Percentiles rank a stretch among this genome's conserved stretches.
These are phyloP conservation scores for Thyridium curvatum DNA, from an alignment of 2,329 filamentous ascomycete species.

Conservation along the genomic window DNA sequence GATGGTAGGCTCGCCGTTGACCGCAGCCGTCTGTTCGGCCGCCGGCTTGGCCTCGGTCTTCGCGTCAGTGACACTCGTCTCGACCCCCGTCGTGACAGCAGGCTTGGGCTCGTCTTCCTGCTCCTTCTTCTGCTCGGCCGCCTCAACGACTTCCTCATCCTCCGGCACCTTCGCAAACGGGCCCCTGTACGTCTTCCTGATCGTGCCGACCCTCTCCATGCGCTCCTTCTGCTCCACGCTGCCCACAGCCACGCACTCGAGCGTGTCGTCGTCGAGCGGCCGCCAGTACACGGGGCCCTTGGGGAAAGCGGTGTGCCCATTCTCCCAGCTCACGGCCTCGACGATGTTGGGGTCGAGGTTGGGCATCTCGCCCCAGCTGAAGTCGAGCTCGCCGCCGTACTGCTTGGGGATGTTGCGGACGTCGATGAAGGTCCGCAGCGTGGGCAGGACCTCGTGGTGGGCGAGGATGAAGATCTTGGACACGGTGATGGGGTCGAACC, in stretches of 20 bases:
- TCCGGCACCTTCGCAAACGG: slow-evolving; percentile 14
- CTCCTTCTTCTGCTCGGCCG: slow-evolving; percentile 5
- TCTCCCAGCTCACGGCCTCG: slow-evolving; percentile 44
- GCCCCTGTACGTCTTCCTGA: slow-evolving; percentile 34
- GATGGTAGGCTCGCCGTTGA: slow-evolving; percentile 3
- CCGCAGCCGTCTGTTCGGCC: slow-evolving; percentile 1
- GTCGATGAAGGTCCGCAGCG: slow-evolving; percentile 77
- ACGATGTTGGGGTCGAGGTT: slow-evolving; percentile 60
- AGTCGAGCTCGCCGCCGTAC: slow-evolving; percentile 85
- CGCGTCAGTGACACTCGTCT: slow-evolving; percentile 1
- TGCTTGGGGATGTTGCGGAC: slow-evolving; percentile 76
- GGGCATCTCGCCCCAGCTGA: slow-evolving; percentile 69
- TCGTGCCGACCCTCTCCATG: slow-evolving; percentile 41
- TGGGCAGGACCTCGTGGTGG: slow-evolving; percentile 65
- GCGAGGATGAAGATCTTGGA: slow-evolving; percentile 93
- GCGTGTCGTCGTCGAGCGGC: slow-evolving; percentile 33
- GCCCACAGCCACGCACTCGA: slow-evolving; percentile 50
- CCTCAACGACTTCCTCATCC: slow-evolving; percentile 5
- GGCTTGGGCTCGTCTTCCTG: slow-evolving; percentile 8
- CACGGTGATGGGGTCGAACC: slow-evolving; percentile 90
- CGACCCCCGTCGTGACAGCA: slow-evolving; percentile 5
- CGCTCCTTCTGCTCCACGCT: slow-evolving; percentile 36
- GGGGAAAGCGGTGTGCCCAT: slow-evolving; percentile 46
- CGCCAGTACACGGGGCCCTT: slow-evolving; percentile 52
- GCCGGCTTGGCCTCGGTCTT: not conserved